Conservation (phyloP, 495 filamentous ascomycete species). For the Hyaloscypha hepaticicola region DNA sequence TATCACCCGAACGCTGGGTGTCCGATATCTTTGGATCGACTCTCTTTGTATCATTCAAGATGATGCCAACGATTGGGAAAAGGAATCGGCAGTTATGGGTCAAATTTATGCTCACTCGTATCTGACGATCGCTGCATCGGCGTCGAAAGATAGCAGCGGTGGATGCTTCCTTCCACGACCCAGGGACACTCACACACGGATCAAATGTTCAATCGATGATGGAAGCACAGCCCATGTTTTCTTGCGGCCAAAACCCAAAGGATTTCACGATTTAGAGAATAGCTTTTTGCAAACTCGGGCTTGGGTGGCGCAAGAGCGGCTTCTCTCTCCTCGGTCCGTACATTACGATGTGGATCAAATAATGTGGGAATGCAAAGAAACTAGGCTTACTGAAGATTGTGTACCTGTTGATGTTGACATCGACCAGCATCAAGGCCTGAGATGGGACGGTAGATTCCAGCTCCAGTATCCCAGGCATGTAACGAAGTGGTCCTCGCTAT, state of each 20-base stretch:
- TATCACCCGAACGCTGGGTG: constrained; percentile 23
- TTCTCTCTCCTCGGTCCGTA: too few relatives aligned
- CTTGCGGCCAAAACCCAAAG: neutral
- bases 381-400: too few relatives aligned
- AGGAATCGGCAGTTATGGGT: constrained; percentile 24
- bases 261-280: neutral
- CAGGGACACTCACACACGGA: neutral
- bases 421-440: too few relatives aligned
- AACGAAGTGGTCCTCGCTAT: too few relatives aligned
- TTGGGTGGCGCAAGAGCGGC: constrained; percentile 6
- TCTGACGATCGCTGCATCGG: constrained; percentile 22
- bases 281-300: constrained; percentile 2
- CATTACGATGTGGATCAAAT: too few relatives aligned
- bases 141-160: neutral
- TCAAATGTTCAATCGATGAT: too few relatives aligned
- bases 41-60: constrained; percentile 30
- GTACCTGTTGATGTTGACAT: too few relatives aligned
- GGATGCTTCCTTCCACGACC: neutral
- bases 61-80: constrained; percentile 22
- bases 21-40: constrained; percentile 34
- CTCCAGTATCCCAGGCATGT: too few relatives aligned
- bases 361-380: too few relatives aligned
- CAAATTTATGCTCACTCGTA: constrained; percentile 17
- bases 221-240: too few relatives aligned
- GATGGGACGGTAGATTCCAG: too few relatives aligned